Evolutionary conservation across 2,329 filamentous ascomycete genomes (phyloP).

Genomic region (Neonectria punicea): DNA sequence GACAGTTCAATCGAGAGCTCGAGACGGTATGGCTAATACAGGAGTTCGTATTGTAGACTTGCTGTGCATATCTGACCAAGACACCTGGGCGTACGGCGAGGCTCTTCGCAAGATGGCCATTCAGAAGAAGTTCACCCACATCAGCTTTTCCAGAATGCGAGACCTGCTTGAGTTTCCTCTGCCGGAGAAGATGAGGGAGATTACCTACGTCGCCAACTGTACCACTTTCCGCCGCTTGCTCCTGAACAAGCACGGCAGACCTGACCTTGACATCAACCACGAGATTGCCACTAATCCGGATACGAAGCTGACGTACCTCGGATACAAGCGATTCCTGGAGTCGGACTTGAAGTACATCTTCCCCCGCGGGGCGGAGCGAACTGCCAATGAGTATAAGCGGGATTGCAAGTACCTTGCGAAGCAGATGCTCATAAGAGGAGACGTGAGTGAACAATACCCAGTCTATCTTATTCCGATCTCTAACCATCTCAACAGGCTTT

Average conservation of each 20-base stretch:
- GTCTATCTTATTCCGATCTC: neutral
- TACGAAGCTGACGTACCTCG: slow-evolving; percentile 44
- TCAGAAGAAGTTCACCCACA: slow-evolving; percentile 51
- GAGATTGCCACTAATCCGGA: slow-evolving; percentile 44
- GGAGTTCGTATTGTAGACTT: slow-evolving; percentile 53
- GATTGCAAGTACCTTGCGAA: slow-evolving; percentile 45
- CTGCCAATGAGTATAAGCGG: slow-evolving; percentile 38
- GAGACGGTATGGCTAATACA: no score
- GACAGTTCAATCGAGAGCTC: no score
- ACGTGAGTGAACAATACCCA: slow-evolving; percentile 33
- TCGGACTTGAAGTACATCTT: slow-evolving; percentile 45
- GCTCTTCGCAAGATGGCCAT: slow-evolving; percentile 52
- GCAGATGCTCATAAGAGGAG: slow-evolving; percentile 46
- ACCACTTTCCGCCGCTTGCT: slow-evolving; percentile 44
- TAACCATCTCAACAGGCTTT: slow-evolving; percentile 39
- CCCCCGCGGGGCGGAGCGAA: slow-evolving; percentile 32
- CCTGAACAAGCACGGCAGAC: slow-evolving; percentile 37
- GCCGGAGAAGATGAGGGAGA: slow-evolving; percentile 54
- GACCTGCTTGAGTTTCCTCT: slow-evolving; percentile 55
- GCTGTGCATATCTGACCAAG: slow-evolving; percentile 56
- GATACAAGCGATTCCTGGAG: slow-evolving; percentile 44
- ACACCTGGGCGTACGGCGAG: slow-evolving; percentile 62
- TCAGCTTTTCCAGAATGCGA: slow-evolving; percentile 57
- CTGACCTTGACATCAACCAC: slow-evolving; percentile 41
- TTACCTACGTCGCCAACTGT: slow-evolving; percentile 47